Evolutionary conservation across 148 eudicot genomes (phyloP).

Genomic region (Nyssa sinensis): DNA sequence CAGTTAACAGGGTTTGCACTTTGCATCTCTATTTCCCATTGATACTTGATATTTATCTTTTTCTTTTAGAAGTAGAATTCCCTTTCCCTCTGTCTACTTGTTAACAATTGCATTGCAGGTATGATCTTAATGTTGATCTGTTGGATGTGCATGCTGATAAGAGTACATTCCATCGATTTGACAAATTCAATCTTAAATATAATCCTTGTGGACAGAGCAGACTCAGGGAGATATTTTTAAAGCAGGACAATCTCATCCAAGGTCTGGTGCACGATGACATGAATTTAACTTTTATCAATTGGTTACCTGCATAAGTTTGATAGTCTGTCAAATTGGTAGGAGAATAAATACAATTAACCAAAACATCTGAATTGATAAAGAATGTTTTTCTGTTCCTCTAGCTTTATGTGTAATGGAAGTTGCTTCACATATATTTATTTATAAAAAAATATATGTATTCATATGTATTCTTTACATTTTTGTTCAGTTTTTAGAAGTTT

Average conservation of each 20-base stretch:
- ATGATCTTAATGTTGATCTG: constrained; percentile 81
- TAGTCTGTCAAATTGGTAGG: background rate
- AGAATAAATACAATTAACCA: background rate
- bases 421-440: background rate
- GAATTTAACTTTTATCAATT: background rate
- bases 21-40: constrained; percentile 18
- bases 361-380: background rate
- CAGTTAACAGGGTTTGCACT: constrained; percentile 70
- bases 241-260: constrained; percentile 88
- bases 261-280: constrained; percentile 29
- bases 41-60: constrained; percentile 9
- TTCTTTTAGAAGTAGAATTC: background rate
- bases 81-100: constrained; percentile 1
- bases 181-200: constrained; percentile 85
- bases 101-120: constrained; percentile 40
- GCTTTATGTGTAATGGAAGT: background rate
- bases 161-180: constrained; percentile 82
- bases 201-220: constrained; percentile 91
- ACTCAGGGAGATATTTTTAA: constrained; percentile 75
- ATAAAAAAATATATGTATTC: background rate
- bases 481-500: background rate
- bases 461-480: too few species aligned
- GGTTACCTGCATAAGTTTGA: background rate
- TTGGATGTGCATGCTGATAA: constrained; percentile 88
- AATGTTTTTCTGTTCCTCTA: background rate